Conservation (phyloP, 352 stramenopile genomes). For the Aphanomyces astaci region DNA sequence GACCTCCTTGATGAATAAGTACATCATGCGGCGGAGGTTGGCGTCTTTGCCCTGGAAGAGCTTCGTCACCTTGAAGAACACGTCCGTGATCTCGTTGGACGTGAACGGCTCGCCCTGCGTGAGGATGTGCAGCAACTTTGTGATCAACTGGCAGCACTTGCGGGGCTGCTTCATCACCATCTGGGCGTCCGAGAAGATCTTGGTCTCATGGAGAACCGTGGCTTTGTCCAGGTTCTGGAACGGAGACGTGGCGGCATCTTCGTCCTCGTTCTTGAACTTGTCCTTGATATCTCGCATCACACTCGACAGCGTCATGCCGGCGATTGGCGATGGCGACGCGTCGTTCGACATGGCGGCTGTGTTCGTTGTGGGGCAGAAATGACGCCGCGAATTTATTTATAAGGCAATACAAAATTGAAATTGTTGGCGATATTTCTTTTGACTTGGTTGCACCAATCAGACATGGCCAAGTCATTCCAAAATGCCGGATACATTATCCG, state of each 20-base stretch:
- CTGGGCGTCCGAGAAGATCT: constrained; percentile 97
- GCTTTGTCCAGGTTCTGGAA: constrained; percentile 94
- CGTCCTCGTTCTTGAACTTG: constrained; percentile 99
- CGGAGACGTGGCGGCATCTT: constrained; percentile 84
- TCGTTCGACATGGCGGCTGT: neutral
- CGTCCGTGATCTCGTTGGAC: constrained; percentile 92
- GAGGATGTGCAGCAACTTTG: constrained; percentile 97
- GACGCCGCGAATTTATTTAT: neutral
- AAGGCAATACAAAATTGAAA: neutral
- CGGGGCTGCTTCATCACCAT: constrained; percentile 95
- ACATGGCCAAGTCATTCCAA: neutral
- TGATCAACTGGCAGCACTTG: constrained; percentile 99
- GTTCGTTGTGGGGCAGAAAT: neutral
- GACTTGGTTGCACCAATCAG: neutral
- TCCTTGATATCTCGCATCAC: constrained; percentile 95
- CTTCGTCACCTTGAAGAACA: constrained; percentile 99
- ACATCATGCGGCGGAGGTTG: constrained; percentile 97
- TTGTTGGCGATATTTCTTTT: neutral
- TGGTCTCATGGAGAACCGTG: constrained; percentile 95
- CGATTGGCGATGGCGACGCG: constrained; percentile 8
- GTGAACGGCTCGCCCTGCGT: constrained; percentile 97
- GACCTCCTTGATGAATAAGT: constrained; percentile 99
- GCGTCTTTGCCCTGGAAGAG: constrained; percentile 98
- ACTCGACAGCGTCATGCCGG: constrained; percentile 42
- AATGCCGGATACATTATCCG: neutral